These are phyloP conservation scores for Elaeis guineensis DNA, from an alignment of 176 grass and related monocot genomes.

Conservation along the genomic window DNA sequence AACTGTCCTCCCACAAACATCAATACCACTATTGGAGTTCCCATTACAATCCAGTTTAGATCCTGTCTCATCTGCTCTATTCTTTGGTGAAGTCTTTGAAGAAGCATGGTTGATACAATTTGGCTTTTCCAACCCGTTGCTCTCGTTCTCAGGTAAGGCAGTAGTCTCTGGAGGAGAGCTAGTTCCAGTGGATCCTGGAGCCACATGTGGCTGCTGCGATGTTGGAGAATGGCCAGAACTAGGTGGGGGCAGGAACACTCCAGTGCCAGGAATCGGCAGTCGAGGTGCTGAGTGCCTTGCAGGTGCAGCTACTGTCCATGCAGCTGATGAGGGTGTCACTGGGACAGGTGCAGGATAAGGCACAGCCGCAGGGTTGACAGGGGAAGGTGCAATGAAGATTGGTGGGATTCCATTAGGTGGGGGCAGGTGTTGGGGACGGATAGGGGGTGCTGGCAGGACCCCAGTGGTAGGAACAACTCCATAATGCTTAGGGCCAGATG, in stretches of 20 bases:
- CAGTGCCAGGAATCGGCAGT: conserved; percentile 57
- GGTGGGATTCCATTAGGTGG: conserved; percentile 13
- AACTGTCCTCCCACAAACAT: no score
- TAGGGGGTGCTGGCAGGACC: conserved; percentile 9
- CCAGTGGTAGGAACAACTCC: conserved; percentile 26
- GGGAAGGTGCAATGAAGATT: conserved; percentile 45
- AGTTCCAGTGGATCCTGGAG: conserved; percentile 24
- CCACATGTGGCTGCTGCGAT: conserved; percentile 32
- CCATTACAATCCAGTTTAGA: conserved; percentile 7
- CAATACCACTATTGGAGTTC: neutral
- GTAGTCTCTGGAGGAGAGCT: conserved; percentile 14
- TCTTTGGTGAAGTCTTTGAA: neutral
- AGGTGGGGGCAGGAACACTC: conserved; percentile 73
- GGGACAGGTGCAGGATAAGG: conserved; percentile 6
- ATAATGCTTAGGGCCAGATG: conserved; percentile 35
- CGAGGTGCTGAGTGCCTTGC: conserved; percentile 37
- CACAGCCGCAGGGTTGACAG: conserved; percentile 23
- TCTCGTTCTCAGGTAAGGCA: conserved; percentile 18
- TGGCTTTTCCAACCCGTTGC: conserved; percentile 10
- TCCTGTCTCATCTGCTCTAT: neutral
- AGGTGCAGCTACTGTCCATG: conserved; percentile 45
- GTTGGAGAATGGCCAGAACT: conserved; percentile 35
- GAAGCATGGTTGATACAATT: conserved; percentile 4
- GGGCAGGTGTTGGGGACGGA: neutral
- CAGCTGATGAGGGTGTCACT: neutral